Percentiles rank a stretch among this genome's conserved stretches.
Conservation (phyloP, 2,329 filamentous ascomycete genomes). For the Tympanopsis confertula region DNA sequence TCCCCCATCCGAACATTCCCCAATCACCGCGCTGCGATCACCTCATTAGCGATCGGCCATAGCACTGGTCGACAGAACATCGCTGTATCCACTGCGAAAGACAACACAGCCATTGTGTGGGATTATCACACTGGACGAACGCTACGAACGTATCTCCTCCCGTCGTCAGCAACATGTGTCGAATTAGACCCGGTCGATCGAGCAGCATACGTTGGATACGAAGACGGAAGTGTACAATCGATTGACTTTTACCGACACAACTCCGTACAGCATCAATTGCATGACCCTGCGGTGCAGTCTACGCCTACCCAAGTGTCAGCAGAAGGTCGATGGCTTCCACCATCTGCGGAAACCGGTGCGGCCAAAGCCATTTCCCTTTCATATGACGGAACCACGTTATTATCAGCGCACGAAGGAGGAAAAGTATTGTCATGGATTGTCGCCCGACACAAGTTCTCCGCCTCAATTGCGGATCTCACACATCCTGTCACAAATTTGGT, state of each 20-base stretch:
- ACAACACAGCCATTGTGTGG: conserved; percentile 51
- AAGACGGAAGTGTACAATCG: conserved; percentile 46
- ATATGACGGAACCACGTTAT: background rate
- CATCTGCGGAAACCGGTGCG: conserved; percentile 1
- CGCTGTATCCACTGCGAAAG: conserved; percentile 43
- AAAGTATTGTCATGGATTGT: conserved; percentile 1
- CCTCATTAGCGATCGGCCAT: conserved; percentile 31
- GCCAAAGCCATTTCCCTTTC: background rate
- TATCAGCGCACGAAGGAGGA: background rate
- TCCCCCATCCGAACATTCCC: conserved; percentile 43
- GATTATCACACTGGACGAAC: conserved; percentile 41
- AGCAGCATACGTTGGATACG: conserved; percentile 46
- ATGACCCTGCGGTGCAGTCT: conserved; percentile 7
- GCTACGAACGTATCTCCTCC: conserved; percentile 45
- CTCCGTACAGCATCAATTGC: conserved; percentile 11
- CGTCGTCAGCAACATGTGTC: conserved; percentile 35
- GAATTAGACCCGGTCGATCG: conserved; percentile 48
- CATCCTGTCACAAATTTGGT: background rate
- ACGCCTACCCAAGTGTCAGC: conserved; percentile 16
- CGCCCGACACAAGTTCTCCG: background rate
- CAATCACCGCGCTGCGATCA: conserved; percentile 25
- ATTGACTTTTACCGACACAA: conserved; percentile 36
- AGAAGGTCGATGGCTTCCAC: conserved; percentile 26
- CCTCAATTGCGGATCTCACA: background rate
- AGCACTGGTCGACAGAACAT: conserved; percentile 40